Conservation (phyloP, 2,329 filamentous ascomycete genomes). For the Monosporascus sp. region DNA sequence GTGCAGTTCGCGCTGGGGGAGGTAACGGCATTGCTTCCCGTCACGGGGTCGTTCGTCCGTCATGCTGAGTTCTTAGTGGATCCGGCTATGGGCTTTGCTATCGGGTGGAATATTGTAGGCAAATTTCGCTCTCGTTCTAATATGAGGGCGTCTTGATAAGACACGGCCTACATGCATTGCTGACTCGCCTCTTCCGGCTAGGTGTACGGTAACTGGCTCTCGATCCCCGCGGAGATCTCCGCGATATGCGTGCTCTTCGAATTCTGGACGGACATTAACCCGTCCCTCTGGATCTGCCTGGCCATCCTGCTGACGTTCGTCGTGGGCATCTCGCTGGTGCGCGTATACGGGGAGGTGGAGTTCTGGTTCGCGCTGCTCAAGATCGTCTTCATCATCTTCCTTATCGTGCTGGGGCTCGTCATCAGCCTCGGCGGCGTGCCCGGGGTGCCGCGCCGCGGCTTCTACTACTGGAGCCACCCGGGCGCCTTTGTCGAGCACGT, state of each 20-base stretch:
- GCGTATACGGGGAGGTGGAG: slow-evolving; percentile 56
- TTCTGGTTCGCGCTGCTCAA: slow-evolving; percentile 50
- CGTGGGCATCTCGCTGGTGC: slow-evolving; percentile 53
- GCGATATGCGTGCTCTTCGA: slow-evolving; percentile 58
- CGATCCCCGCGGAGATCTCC: slow-evolving; percentile 55
- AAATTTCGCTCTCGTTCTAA: too few relatives aligned
- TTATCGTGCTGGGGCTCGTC: slow-evolving; percentile 57
- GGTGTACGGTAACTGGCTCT: slow-evolving; percentile 49
- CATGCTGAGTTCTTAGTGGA: slow-evolving; percentile 58
- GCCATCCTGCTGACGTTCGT: slow-evolving; percentile 49
- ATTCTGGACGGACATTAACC: slow-evolving; percentile 57
- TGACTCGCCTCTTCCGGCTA: not conserved
- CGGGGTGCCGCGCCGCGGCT: slow-evolving; percentile 55
- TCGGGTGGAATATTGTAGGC: slow-evolving; percentile 42
- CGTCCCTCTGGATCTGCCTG: slow-evolving; percentile 45
- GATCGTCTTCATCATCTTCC: slow-evolving; percentile 55
- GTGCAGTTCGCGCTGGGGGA: slow-evolving; percentile 57
- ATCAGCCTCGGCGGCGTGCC: slow-evolving; percentile 59
- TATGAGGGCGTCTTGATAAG: too few relatives aligned
- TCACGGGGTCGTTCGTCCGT: slow-evolving; percentile 58
- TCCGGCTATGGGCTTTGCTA: slow-evolving; percentile 52
- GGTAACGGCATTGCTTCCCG: slow-evolving; percentile 53
- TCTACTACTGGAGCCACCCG: slow-evolving; percentile 64
- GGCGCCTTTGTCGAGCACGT: slow-evolving; percentile 64
- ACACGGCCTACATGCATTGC: not conserved